Percentiles rank a stretch among this genome's conserved stretches.
Evolutionary conservation across 495 filamentous ascomycete species (phyloP).

Genomic region (Ramalina intermedia): DNA sequence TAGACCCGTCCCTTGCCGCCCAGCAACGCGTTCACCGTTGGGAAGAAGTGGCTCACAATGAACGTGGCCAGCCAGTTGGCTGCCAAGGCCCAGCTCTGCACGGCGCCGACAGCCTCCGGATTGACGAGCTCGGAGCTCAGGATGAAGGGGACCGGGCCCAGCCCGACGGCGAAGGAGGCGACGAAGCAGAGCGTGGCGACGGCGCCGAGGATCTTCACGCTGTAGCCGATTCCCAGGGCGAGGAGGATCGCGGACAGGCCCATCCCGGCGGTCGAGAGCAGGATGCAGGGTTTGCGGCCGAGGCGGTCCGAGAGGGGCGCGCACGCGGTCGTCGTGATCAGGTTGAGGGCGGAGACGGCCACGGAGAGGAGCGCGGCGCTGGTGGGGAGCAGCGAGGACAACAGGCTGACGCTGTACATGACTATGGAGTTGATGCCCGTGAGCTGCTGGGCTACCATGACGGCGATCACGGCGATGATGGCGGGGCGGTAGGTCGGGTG

Average conservation of each 20-base stretch:
- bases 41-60: conserved; percentile 85
- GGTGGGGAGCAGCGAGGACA: conserved; percentile 60
- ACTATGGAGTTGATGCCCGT: conserved; percentile 92
- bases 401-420: conserved; percentile 90
- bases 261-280: conserved; percentile 72
- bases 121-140: conserved; percentile 79
- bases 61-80: conserved; percentile 89
- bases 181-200: conserved; percentile 75
- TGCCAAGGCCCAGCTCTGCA: conserved; percentile 69
- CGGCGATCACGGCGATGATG: conserved; percentile 69
- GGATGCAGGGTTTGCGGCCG: conserved; percentile 69
- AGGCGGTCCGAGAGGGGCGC: conserved; percentile 76
- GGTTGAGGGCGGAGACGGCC: conserved; percentile 70
- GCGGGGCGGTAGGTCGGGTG: conserved; percentile 58
- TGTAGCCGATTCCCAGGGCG: conserved; percentile 57
- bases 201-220: conserved; percentile 58
- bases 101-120: conserved; percentile 74
- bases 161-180: conserved; percentile 72
- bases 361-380: conserved; percentile 71
- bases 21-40: conserved; percentile 59
- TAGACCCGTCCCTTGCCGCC: conserved; percentile 70
- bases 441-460: conserved; percentile 89
- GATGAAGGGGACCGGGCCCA: conserved; percentile 91
- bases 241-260: conserved; percentile 58
- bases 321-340: conserved; percentile 63